Base-by-base conservation (phyloP, 495 filamentous ascomycete genomes). In the Aspergillus cavernicola region DNA sequence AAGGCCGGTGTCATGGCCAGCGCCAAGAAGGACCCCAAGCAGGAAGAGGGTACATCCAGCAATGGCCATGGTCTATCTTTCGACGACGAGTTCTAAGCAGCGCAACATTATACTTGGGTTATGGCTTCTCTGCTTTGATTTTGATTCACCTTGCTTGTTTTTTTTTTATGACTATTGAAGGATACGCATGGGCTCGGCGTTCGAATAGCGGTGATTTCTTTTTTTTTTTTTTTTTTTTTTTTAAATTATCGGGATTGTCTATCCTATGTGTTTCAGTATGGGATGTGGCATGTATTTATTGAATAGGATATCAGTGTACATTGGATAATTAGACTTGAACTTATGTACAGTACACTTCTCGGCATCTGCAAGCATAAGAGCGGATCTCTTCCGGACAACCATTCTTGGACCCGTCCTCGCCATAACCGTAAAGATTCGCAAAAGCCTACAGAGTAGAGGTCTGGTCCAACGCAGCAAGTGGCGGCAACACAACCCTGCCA, bases 1-100 rank as follows among this genome's bases (percentile, higher is more conserved):
- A 98, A 98, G 80, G 91, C 95, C 40, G 93, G 95, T 74, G 93
- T 98, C 65, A 97, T 98, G 90, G 86, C 84, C 57, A 88, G 86
- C 76, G 90, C 88, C 66, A 89, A 90, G 73, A 93, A 96, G 83
- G 75, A 77, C 3, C 73, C 81, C 16, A 77, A 76, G 40, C 80
- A 86, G 55, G 75, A 78, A 50, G 75, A 83, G 62, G 74, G 76
- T 56, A 56, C 53, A 29, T 42, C 61, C 43, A 82, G 84, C 68
- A 87, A 83, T 53, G 83, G 80, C 35, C 84, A 86, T 53, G 91
- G 91, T 70, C 90, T 98, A 71, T 78, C 71, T 66, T 98, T 98
- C 65, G 92, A 98, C 61, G 93, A 98, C 61, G 93, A 98, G 77
- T 98, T 98, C 70, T 98, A 87, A 78, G 77, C 58, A 28, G 13